Evolutionary conservation across 495 filamentous ascomycete species (phyloP).

Genomic region (Aspergillus mulundensis): DNA sequence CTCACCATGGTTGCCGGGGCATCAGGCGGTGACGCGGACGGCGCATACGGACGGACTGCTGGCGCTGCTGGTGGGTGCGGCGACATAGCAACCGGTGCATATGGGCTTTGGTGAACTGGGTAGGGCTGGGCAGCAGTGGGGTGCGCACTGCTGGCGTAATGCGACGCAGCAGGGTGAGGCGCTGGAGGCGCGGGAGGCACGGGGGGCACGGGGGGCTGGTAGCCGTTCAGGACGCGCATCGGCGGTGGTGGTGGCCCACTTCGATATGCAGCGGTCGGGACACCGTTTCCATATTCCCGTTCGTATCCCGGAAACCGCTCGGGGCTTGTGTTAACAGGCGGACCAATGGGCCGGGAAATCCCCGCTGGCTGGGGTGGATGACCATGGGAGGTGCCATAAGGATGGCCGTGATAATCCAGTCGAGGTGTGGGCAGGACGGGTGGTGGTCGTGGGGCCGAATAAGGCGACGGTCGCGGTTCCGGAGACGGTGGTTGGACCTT

Average conservation of each 20-base stretch:
- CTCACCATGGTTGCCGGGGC: conserved; percentile 39
- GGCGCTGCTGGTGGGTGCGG: conserved; percentile 38
- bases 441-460: conserved; percentile 27
- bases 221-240: conserved; percentile 29
- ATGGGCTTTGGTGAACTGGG: conserved; percentile 40
- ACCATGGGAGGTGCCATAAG: conserved; percentile 33
- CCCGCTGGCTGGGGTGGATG: conserved; percentile 29
- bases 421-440: conserved; percentile 31
- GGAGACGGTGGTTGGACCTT: conserved; percentile 31
- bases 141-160: conserved; percentile 30
- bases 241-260: conserved; percentile 21
- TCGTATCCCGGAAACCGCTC: conserved; percentile 37
- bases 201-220: conserved; percentile 30
- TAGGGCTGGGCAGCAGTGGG: conserved; percentile 39
- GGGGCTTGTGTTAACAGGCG: conserved; percentile 26
- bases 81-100: conserved; percentile 34
- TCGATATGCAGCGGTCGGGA: conserved; percentile 30
- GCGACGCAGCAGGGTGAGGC: conserved; percentile 29
- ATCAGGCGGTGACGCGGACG: conserved; percentile 46
- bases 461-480: conserved; percentile 36
- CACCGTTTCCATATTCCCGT: conserved; percentile 33
- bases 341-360: conserved; percentile 30
- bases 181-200: conserved; percentile 20
- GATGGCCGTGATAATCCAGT: conserved; percentile 28
- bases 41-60: conserved; percentile 36